These are phyloP conservation scores for Myxozyma udenii DNA, from an alignment of 805 yeast species.

Conservation along the genomic window DNA sequence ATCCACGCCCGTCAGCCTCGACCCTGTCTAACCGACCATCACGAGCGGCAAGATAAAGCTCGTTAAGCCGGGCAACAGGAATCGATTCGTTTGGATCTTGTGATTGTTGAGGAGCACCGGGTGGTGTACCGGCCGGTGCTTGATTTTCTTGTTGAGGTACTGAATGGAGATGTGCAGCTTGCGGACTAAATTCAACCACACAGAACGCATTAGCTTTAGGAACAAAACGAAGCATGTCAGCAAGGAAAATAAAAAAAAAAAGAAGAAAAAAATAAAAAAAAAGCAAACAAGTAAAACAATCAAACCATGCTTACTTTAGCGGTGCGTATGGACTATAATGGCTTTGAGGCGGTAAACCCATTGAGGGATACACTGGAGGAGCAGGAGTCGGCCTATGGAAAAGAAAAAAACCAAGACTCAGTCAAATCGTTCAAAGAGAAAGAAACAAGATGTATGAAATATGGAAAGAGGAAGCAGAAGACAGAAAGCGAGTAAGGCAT, in stretches of 20 bases:
- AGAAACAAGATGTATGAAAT: conserved; percentile 10
- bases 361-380: conserved; percentile 38
- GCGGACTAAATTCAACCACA: conserved; percentile 19
- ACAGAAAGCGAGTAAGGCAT: not conserved
- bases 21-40: conserved; percentile 55
- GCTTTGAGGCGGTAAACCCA: conserved; percentile 37
- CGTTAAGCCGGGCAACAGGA: conserved; percentile 48
- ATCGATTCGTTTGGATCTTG: conserved; percentile 40
- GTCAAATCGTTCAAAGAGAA: conserved; percentile 11
- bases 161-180: conserved; percentile 27
- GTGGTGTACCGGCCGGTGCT: conserved; percentile 24
- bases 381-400: conserved; percentile 37
- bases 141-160: conserved; percentile 20
- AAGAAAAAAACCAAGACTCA: conserved; percentile 24
- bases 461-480: conserved; percentile 4
- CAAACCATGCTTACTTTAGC: conserved; percentile 28
- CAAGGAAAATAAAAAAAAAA: not conserved
- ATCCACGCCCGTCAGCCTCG: conserved; percentile 48
- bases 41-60: conserved; percentile 53
- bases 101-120: conserved; percentile 23
- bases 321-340: conserved; percentile 40
- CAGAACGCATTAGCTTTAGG: not conserved
- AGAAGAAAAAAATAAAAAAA: not conserved
- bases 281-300: not conserved
- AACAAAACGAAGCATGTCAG: not conserved